Evolutionary conservation across 176 grass and related monocot genomes (phyloP), one percentile per base, ranked within the genome.

Genomic region (Triticum dicoccoides): DNA sequence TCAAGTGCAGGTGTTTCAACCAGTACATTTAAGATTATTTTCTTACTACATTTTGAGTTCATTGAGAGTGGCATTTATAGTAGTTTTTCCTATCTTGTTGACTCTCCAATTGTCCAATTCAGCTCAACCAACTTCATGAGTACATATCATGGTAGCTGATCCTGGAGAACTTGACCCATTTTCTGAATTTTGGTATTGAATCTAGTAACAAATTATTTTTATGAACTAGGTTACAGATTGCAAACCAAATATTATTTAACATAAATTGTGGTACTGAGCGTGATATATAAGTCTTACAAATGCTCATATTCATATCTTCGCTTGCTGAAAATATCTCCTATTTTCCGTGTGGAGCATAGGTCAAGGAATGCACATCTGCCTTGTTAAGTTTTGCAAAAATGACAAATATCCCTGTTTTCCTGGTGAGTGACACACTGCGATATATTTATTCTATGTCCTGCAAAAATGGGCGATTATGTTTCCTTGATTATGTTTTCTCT

Each of bases 351-450:
- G 81, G 54, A 59, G 11, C 59, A 83, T 84, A 98, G 96, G 91
- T 98, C 33, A 98, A 92, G 87, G 96, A 98, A 87, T 95, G 93
- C 80, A 95, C 96, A 23, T 94, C 93, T 62, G 91, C 96, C 23
- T 86, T 98, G 59, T 88, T 98, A 77, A 87, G 90, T 79, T 98
- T 98, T 83, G 96, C 96, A 32, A 98, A 98, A 89, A 34, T 94
- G 69, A 92, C 93, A 35, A 95, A 92, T 87, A 94, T 98, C 39
- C 96, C 96, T 76, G 91, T 98, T 87, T 88, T 98, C 78, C 87
- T 98, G 87, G 96, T 98, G 88, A 91, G 89, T 85, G 73, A 63
- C 59, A 56, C 27, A 74, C 33, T 34, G 67, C 10, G 8, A 75
- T 67, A 84, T 68, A 24, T 67, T 73, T 66, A 10, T 64, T 5